Evolutionary conservation across 148 eudicot species (phyloP).

Genomic region (Limonium bicolor): DNA sequence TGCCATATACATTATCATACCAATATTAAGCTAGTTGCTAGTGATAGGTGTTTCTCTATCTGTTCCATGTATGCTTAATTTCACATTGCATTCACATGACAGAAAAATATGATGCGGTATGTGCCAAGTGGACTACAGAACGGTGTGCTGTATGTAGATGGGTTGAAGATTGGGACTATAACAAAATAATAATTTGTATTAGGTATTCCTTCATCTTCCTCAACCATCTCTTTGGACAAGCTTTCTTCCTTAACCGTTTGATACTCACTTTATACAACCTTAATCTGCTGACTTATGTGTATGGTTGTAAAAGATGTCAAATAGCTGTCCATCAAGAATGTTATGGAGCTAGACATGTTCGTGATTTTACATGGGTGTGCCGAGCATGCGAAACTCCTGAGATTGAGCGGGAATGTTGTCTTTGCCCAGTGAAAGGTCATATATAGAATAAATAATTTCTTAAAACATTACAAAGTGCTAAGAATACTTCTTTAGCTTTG

Average conservation of each 20-base stretch:
- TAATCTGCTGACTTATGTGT: too few species aligned
- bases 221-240: neutral
- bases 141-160: conserved; percentile 99
- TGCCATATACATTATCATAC: too few species aligned
- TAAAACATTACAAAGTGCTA: too few species aligned
- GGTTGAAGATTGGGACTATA: conserved; percentile 99
- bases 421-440: conserved; percentile 99
- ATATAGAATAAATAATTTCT: too few species aligned
- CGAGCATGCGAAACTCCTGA: conserved; percentile 92
- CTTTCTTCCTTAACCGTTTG: neutral
- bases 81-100: conserved; percentile 8
- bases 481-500: neutral
- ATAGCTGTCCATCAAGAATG: conserved; percentile 99
- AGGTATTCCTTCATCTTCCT: conserved; percentile 28
- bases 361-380: conserved; percentile 97
- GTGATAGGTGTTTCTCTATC: too few species aligned
- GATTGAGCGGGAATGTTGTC: conserved; percentile 83
- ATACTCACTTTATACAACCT: neutral
- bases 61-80: too few species aligned
- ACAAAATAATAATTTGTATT: conserved; percentile 90
- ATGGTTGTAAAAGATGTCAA: conserved; percentile 59
- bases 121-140: conserved; percentile 97
- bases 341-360: conserved; percentile 82
- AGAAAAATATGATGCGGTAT: conserved; percentile 88
- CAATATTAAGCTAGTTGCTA: too few species aligned